These are phyloP conservation scores for Coriolopsis trogii DNA, from an alignment of 1,284 basidiomycete species.

Conservation along the genomic window DNA sequence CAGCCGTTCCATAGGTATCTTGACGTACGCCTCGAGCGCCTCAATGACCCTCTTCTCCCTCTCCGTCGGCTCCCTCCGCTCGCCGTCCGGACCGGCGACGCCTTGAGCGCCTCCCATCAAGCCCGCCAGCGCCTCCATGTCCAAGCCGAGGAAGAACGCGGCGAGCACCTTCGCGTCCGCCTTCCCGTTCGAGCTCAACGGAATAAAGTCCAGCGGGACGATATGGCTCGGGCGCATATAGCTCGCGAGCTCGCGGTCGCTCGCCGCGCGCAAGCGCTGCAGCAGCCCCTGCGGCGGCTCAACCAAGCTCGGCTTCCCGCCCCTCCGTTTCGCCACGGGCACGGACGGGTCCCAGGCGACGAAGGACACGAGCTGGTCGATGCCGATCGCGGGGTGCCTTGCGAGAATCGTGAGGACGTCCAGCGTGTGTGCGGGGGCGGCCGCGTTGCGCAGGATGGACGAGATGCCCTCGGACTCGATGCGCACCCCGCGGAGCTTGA, in stretches of 20 bases:
- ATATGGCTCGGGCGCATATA: constrained; percentile 58
- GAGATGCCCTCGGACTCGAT: constrained; percentile 58
- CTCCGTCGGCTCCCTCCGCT: constrained; percentile 17
- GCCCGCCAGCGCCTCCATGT: constrained; percentile 31
- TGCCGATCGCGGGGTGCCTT: constrained; percentile 49
- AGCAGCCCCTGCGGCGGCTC: constrained; percentile 38
- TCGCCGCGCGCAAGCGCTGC: constrained; percentile 38
- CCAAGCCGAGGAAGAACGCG: constrained; percentile 40
- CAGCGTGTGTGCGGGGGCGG: constrained; percentile 34
- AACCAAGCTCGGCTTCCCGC: constrained; percentile 35
- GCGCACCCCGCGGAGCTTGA: constrained; percentile 57
- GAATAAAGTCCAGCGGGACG: constrained; percentile 49
- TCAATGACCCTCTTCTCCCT: constrained; percentile 24
- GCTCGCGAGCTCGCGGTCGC: constrained; percentile 46
- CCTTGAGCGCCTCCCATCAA: constrained; percentile 14
- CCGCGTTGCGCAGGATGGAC: constrained; percentile 45
- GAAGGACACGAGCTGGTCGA: constrained; percentile 53
- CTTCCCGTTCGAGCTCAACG: constrained; percentile 53
- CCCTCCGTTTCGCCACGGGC: constrained; percentile 41
- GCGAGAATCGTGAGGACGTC: constrained; percentile 48
- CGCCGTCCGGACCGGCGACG: background rate
- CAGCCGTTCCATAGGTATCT: constrained; percentile 15
- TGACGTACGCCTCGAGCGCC: constrained; percentile 16
- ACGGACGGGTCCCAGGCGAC: constrained; percentile 42
- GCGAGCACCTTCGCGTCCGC: constrained; percentile 45